Evolutionary conservation across 768 basidiomycete species (phyloP).

Genomic region (Naganishia vaughanmartiniae): DNA sequence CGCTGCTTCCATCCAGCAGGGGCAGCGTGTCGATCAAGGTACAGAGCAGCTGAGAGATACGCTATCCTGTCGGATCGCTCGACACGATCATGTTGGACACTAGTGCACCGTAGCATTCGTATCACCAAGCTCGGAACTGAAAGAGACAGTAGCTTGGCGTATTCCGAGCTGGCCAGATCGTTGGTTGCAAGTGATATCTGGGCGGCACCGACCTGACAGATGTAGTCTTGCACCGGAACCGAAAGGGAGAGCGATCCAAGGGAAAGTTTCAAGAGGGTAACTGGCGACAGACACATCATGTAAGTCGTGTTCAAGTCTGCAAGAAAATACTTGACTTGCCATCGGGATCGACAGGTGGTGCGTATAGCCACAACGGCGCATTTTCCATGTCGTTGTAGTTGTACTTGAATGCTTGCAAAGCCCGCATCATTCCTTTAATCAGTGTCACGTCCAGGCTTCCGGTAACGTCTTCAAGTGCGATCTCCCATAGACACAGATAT

Average conservation of each 20-base stretch:
- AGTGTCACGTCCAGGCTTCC: constrained; percentile 59
- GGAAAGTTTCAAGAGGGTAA: constrained; percentile 76
- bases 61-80: background rate
- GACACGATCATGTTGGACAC: background rate
- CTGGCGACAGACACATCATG: constrained; percentile 54
- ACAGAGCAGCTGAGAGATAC: background rate
- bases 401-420: constrained; percentile 61
- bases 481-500: constrained; percentile 92
- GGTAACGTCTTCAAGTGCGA: constrained; percentile 59
- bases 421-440: constrained; percentile 58
- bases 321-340: constrained; percentile 56
- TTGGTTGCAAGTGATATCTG: background rate
- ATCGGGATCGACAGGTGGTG: constrained; percentile 68
- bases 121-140: background rate
- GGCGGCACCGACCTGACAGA: background rate
- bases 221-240: constrained; percentile 49
- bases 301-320: background rate
- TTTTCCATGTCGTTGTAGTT: constrained; percentile 76
- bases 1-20: constrained; percentile 9
- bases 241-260: constrained; percentile 49
- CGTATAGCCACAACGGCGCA: constrained; percentile 64
- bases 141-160: constrained; percentile 9
- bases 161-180: constrained; percentile 19
- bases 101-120: background rate
- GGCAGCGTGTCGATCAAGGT: constrained; percentile 2